Evolutionary conservation across 495 filamentous ascomycete species (phyloP), one percentile per base, ranked within the genome.

Genomic region (Xylaria telfairii): DNA sequence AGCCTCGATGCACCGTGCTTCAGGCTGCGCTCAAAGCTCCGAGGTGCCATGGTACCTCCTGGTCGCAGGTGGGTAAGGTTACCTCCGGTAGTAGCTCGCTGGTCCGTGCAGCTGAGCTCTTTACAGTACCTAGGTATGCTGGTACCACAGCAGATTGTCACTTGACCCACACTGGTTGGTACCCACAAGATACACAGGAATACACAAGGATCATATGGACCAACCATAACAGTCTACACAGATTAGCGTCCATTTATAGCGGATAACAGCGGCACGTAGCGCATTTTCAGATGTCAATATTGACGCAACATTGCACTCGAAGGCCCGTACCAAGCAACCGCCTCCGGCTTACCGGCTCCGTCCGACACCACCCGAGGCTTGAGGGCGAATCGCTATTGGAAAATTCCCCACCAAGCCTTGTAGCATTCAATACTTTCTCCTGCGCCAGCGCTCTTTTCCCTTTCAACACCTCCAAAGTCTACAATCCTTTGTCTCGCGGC

Each of bases 251-350:
- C 21, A 39, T 21, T 54, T 41, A n/a, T 54, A 64, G 57, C 41
- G 34, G 24, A 60, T 49, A 60, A 34, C 21, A 54, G 51, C 59
- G 56, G 63, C 66, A 70, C 54, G 62, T 74, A 76, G 64, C 68
- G 68, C 74, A 53, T 71, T 76, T 72, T 76, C 75, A 76, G 75
- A 76, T 76, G 72, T 76, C 72, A 70, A 73, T 68, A 67, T 71
- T 71, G 71, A 71, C 68, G 67, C 32, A 37, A 5, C 30, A 30
- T 19, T n/a, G 15, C 28, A 34, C 59, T 28, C 21, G 37, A 62
- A 37, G 59, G 21, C 42, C 17, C 4, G n/a, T 15, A 19, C 13
- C 30, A 28, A 6, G 60, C n/a, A n/a, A 19, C 24, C 32, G 61
- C 12, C 39, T 32, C 60, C 60, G 41, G 41, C 41, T 64, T 19